Conservation (phyloP, 495 filamentous ascomycete species). For the Penicillium paradoxum region DNA sequence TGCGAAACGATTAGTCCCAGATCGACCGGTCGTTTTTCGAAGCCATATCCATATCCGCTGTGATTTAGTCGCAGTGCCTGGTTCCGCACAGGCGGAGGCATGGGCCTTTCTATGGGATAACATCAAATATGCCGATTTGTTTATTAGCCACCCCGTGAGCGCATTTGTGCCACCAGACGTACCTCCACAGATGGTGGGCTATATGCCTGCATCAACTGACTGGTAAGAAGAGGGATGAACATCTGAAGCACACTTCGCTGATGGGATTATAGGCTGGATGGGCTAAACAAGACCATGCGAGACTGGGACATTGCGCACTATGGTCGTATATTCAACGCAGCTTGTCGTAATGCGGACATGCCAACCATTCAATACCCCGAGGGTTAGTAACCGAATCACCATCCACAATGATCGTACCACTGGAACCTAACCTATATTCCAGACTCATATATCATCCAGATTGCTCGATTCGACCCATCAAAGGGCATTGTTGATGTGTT, state of each 20-base stretch:
- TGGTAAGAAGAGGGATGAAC: constrained; percentile 42
- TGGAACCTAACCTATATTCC: neutral
- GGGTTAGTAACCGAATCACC: constrained; percentile 30
- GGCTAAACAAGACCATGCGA: constrained; percentile 73
- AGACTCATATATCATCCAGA: constrained; percentile 74
- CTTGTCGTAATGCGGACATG: constrained; percentile 53
- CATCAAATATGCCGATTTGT: constrained; percentile 69
- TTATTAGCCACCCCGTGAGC: constrained; percentile 79
- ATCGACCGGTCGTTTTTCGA: constrained; percentile 73
- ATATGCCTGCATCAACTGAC: constrained; percentile 81
- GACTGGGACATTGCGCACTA: constrained; percentile 75
- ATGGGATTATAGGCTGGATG: constrained; percentile 60
- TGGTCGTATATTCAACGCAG: constrained; percentile 64
- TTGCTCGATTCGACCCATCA: constrained; percentile 81
- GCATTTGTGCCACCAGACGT: constrained; percentile 70
- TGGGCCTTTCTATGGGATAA: constrained; percentile 75
- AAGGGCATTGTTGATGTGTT: constrained; percentile 82
- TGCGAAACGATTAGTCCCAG: constrained; percentile 64
- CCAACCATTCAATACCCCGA: constrained; percentile 62
- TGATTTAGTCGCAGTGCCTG: constrained; percentile 59
- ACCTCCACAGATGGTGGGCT: constrained; percentile 61
- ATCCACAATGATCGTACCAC: neutral
- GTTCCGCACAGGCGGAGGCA: constrained; percentile 64
- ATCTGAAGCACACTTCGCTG: constrained; percentile 9
- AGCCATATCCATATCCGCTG: constrained; percentile 82